Evolutionary conservation across 2,329 filamentous ascomycete genomes (phyloP), one percentile per base, ranked within the genome.

Genomic region (Claviceps sp.): DNA sequence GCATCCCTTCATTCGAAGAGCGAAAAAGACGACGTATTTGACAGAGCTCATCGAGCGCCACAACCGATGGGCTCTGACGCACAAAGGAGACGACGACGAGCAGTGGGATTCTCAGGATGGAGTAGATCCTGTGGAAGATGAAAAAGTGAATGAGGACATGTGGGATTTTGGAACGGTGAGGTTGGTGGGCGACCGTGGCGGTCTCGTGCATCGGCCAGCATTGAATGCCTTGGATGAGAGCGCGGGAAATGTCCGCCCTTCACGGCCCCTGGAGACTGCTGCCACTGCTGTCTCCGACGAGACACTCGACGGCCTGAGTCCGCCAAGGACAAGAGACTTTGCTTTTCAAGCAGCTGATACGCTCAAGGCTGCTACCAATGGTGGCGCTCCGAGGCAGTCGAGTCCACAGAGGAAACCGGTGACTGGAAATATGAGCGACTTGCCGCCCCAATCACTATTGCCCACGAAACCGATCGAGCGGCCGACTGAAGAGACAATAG

Each of bases 161-260:
- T 98, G 93, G 93, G 93, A 98, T 67, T 98, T 98, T 72, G 93
- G 93, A 44, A 98, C 93, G 0, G 88, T 98, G 50, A 79, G 90
- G 52, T 83, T 94, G 5, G 82, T 84, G n/a, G 79, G 78, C 37
- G 81, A 84, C 51, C 77, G 80, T 30, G 81, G 82, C 55, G 76
- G 75, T 34, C 63, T 79, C 1, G 62, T 77, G 7, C 70, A 70
- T 46, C 71, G 80, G 47, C 75, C 76, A 0, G 84, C 84, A 3
- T 71, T 81, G 16, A 76, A 85, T 58, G 74, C 82, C 0, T 81
- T 95, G 82, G 89, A 87, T 58, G 87, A 90, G 55, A 84, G 85
- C 37, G 85, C 84, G 13, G 83, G 86, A 18, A 95, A 95, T 64
- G 80, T 85, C 18, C 78, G 89, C 53, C 76, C 79, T 37, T 72